Percentiles rank a stretch among this genome's conserved stretches.
Conservation (phyloP, 371 early-diverging fungal species). For the Mucor indicus region DNA sequence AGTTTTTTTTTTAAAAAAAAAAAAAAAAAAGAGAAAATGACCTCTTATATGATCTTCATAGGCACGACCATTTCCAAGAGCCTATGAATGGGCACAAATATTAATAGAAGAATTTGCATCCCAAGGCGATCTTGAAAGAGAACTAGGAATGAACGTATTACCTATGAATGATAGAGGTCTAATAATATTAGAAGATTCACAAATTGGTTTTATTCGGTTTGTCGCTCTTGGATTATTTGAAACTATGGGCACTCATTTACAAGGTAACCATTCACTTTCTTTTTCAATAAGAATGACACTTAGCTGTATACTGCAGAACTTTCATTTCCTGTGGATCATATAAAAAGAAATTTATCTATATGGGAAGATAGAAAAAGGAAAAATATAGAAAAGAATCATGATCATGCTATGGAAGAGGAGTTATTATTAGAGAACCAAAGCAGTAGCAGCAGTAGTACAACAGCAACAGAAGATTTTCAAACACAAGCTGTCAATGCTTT, state of each 20-base stretch:
- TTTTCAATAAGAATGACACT: too few relatives aligned
- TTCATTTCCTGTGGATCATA: constrained; percentile 38
- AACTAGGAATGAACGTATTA: constrained; percentile 50
- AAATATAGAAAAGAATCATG: constrained; percentile 12
- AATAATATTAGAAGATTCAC: constrained; percentile 56
- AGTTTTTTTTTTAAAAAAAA: too few relatives aligned
- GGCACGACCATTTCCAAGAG: constrained; percentile 56
- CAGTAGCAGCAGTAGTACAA: background rate
- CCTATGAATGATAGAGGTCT: constrained; percentile 54
- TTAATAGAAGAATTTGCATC: constrained; percentile 60
- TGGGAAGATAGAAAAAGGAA: constrained; percentile 41
- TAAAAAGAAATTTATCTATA: constrained; percentile 28
- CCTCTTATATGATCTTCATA: too few relatives aligned
- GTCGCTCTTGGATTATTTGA: constrained; percentile 69
- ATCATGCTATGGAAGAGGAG: background rate
- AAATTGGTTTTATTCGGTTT: constrained; percentile 67
- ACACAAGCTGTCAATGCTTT: constrained; percentile 9
- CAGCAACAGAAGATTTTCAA: constrained; percentile 15
- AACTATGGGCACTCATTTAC: constrained; percentile 38
- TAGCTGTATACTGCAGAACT: constrained; percentile 18
- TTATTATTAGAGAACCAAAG: background rate
- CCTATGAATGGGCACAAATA: constrained; percentile 54
- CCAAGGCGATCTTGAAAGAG: constrained; percentile 66
- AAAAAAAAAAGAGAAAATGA: too few relatives aligned
- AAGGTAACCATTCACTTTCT: constrained; percentile 19